Conservation (phyloP, 495 filamentous ascomycete genomes). For the Aspergillus mulundensis region DNA sequence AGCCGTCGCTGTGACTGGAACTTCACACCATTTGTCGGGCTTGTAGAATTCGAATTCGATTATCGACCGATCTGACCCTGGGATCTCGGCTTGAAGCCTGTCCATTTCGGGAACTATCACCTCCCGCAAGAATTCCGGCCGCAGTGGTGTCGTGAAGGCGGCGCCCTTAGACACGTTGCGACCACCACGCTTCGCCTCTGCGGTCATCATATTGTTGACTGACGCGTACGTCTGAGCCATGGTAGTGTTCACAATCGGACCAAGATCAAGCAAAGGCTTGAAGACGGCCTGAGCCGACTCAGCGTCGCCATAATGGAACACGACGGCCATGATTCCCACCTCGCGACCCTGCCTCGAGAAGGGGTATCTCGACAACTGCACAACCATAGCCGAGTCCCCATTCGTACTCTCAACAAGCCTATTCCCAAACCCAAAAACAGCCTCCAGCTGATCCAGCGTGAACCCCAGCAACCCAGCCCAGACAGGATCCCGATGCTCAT, state of each 20-base stretch:
- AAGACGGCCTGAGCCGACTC: slow-evolving; percentile 31
- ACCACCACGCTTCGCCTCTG: background rate
- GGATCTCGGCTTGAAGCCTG: background rate
- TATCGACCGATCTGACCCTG: background rate
- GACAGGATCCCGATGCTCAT: slow-evolving; percentile 29
- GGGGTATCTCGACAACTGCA: slow-evolving; percentile 10
- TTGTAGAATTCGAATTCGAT: background rate
- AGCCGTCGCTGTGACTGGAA: background rate
- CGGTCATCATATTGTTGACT: background rate
- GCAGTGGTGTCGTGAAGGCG: background rate
- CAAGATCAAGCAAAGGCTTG: slow-evolving; percentile 19
- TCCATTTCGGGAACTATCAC: background rate
- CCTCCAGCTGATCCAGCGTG: slow-evolving; percentile 26
- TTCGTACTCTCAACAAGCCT: slow-evolving; percentile 25
- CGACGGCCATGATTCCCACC: slow-evolving; percentile 15
- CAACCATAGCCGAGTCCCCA: slow-evolving; percentile 21
- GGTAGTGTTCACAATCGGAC: background rate
- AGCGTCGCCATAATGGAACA: slow-evolving; percentile 45
- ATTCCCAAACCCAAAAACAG: slow-evolving; percentile 38
- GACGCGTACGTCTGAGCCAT: background rate
- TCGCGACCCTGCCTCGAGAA: background rate
- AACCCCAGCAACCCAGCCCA: slow-evolving; percentile 44
- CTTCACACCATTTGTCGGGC: slow-evolving; percentile 1
- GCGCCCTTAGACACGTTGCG: slow-evolving; percentile 1
- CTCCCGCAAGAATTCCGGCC: background rate